These are phyloP conservation scores for Asparagopsis taxiformis DNA, from an alignment of 31 red algal genomes.

Conservation along the genomic window DNA sequence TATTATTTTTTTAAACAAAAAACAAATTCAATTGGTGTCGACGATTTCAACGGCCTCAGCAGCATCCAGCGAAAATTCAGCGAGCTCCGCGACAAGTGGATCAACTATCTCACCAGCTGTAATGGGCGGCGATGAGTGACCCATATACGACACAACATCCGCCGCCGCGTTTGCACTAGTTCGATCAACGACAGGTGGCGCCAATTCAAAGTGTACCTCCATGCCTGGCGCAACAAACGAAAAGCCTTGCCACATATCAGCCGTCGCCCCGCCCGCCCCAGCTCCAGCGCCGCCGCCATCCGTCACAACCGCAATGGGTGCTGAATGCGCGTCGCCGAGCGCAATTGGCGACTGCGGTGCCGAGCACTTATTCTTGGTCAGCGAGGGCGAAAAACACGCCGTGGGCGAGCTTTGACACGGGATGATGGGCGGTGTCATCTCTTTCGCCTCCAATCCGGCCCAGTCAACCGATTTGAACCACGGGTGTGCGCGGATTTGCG, in stretches of 20 bases:
- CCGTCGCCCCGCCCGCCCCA: slow-evolving; percentile 2
- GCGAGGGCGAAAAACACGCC: slow-evolving; percentile 62
- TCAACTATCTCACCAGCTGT: slow-evolving; percentile 18
- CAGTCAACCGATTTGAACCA: slow-evolving; percentile 76
- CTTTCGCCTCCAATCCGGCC: slow-evolving; percentile 42
- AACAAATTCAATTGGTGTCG: slow-evolving; percentile 4
- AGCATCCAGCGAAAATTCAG: slow-evolving; percentile 55
- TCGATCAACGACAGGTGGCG: slow-evolving; percentile 20
- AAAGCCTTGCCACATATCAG: slow-evolving; percentile 71
- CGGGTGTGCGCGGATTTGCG: slow-evolving; percentile 57
- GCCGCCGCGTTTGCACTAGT: neutral
- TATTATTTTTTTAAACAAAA: neutral
- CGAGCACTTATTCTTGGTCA: slow-evolving; percentile 42
- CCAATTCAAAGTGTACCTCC: slow-evolving; percentile 75
- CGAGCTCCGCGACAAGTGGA: slow-evolving; percentile 57
- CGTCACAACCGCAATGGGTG: neutral
- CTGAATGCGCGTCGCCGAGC: slow-evolving; percentile 3
- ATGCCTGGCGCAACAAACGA: slow-evolving; percentile 80
- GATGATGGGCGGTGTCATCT: slow-evolving; percentile 57
- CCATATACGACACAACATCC: neutral
- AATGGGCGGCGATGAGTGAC: neutral
- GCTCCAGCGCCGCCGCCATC: neutral
- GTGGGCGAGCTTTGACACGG: slow-evolving; percentile 55
- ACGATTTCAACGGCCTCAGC: slow-evolving; percentile 61
- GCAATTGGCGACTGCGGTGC: slow-evolving; percentile 47